Evolutionary conservation across 2,329 filamentous ascomycete genomes (phyloP), one percentile per base, ranked within the genome.

Genomic region (Colletotrichum sp.): DNA sequence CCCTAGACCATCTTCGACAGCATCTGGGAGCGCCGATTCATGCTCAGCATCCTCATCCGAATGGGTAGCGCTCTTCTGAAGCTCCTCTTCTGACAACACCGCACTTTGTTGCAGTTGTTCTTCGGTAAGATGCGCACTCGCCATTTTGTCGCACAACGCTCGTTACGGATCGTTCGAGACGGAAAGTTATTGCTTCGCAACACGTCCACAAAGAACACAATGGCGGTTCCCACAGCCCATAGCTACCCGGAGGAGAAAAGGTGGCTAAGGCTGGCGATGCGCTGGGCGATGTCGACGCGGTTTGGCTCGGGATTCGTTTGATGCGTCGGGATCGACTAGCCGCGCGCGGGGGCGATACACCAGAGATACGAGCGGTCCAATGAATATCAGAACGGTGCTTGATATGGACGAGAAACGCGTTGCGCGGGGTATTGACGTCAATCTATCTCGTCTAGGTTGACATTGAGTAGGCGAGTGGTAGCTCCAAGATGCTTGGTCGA

Each of bases 31-130:
- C 10, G 77, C 73, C 48, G 79, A 76, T 30, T 87, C 88, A 44
- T 88, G 86, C 65, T 85, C 86, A 72, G 81, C 83, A 62, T 86
- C 84, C 30, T 87, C 88, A 73, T 90, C 89, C 8, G 89, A 90
- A 72, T 88, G 84, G 78, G 89, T 84, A 59, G 87, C 88, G 81
- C 89, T 91, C 79, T 52, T 52, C 65, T 85, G 86, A 72, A 82
- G 82, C 60, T 86, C 84, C 30, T 87, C 88, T 73, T 90, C 89
- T 8, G 89, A 90, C 72, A 88, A 84, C 78, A 89, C 84, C 62
- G 87, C 88, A 81, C 89, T 91, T 79, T 90, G 89, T 80, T 91
- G 90, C 72, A 91, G 85, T 81, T 91, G 89, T 75, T 92, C 90
- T 81, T 91, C 88, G 84, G 90, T 91, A 66, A 88, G 84, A 80